Evolutionary conservation across 2,329 filamentous ascomycete genomes (phyloP), one percentile per base, ranked within the genome.

Genomic region (Monilinia fructigena): DNA sequence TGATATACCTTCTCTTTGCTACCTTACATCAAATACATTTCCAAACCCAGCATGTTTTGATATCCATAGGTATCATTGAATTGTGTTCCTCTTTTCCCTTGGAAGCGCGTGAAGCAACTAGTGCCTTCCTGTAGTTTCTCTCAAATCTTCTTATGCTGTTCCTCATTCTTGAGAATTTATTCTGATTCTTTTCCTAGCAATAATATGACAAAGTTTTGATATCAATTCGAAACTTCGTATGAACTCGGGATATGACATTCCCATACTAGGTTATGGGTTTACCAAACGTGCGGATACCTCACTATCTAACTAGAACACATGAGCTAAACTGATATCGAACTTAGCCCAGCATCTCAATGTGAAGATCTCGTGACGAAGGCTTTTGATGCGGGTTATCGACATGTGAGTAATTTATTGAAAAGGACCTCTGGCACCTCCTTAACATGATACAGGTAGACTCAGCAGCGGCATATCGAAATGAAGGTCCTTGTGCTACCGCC

Each of bases 241-340:
- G 77, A 82, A 83, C 63, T 87, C 85, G 20, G 86, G 86, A 52
- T 82, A 86, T 75, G 82, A 86, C 23, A 88, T 89, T 53, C 86
- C 86, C 11, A 71, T 82, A 10, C 77, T 89, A 1, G 86, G 85
- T 42, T 88, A 82, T 74, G 86, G 23, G 78, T 79, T 48, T 80
- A 78, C 55, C 76, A 80, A 75, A 79, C 77, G 78, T 79, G 73
- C 40, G 71, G 64, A 64, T 18, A 50, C 26, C 23, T 14, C 45
- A 61, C n/a, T 16, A 38, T 18, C 35, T 38, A 52, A 35, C 5
- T 35, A 7, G 5, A 6, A 42, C 14, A 16, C 8, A 45, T 35
- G 31, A 40, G 52, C 28, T 60, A 56, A 28, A 56, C 66, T 72
- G 23, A 67, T n/a, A 67, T 58, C 14, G 60, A 55, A 45, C 48